Conservation (phyloP, 257 asterid species). For the Fraxinus anomala region DNA sequence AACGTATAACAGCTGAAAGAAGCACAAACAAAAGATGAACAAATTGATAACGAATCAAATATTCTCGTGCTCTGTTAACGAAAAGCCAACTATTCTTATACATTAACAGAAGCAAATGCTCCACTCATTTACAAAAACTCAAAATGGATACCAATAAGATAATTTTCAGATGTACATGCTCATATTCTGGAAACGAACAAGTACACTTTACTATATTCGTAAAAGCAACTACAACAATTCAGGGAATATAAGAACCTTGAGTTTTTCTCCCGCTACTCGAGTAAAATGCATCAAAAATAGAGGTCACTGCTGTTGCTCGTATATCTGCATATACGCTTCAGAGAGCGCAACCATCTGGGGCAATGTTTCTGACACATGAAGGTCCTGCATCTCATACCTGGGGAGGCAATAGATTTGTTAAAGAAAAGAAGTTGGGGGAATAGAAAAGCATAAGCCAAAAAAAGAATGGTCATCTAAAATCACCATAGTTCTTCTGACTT, state of each 20-base stretch:
- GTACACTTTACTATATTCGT: background rate
- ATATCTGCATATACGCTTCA: slow-evolving; percentile 92
- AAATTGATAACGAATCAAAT: too few species aligned
- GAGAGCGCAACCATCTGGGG: slow-evolving; percentile 97
- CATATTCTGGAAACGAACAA: background rate
- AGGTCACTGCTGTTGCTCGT: slow-evolving; percentile 78
- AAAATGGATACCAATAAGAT: too few species aligned
- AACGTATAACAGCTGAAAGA: too few species aligned
- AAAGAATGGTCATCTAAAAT: background rate
- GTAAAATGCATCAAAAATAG: background rate
- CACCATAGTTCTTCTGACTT: slow-evolving; percentile 96
- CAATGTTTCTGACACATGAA: slow-evolving; percentile 85
- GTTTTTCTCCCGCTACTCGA: background rate
- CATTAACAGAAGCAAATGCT: background rate
- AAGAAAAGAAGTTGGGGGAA: background rate
- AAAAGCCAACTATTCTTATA: too few species aligned
- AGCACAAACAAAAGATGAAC: too few species aligned
- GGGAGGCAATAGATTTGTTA: slow-evolving; percentile 18
- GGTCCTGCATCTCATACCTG: slow-evolving; percentile 99
- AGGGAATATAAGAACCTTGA: background rate
- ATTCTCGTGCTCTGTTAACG: too few species aligned
- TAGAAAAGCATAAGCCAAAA: background rate
- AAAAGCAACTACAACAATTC: background rate
- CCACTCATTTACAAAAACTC: background rate
- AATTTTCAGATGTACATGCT: background rate